Conservation (phyloP, 768 basidiomycete genomes). For the Leccinum fibrillosum region DNA sequence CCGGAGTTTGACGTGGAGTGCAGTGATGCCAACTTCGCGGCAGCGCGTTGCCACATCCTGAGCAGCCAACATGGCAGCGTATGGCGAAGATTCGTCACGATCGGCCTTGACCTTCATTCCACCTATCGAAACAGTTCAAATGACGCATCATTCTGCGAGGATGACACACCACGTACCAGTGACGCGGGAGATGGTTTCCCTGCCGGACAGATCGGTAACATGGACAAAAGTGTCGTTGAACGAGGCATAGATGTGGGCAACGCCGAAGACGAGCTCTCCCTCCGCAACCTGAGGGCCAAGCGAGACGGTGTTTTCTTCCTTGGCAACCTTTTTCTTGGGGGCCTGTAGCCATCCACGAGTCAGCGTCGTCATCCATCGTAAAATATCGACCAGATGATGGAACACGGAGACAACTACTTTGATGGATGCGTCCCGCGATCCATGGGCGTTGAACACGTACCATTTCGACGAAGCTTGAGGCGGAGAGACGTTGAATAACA, state of each 20-base stretch:
- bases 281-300: conserved; percentile 96
- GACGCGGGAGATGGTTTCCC: conserved; percentile 98
- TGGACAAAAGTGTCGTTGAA: conserved; percentile 99
- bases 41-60: conserved; percentile 96
- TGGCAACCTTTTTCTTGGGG: conserved; percentile 80
- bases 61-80: conserved; percentile 97
- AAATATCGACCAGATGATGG: not conserved
- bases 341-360: conserved; percentile 61
- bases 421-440: not conserved
- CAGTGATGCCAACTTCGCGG: conserved; percentile 98
- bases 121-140: conserved; percentile 42
- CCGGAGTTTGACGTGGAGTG: conserved; percentile 98
- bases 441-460: conserved; percentile 26
- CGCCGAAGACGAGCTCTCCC: conserved; percentile 96
- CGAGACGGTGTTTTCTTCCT: conserved; percentile 81
- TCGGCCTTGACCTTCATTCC: conserved; percentile 99
- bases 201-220: conserved; percentile 97
- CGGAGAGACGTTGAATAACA: conserved; percentile 18
- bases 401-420: not conserved
- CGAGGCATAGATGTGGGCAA: conserved; percentile 97
- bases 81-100: conserved; percentile 97
- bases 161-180: conserved; percentile 59
- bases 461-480: conserved; percentile 35
- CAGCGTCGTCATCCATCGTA: conserved; percentile 51
- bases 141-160: not conserved